phyloP scores from a whole-genome alignment of 2,329 filamentous ascomycete genomes.

The Sporothrix euskadiensis region DNA sequence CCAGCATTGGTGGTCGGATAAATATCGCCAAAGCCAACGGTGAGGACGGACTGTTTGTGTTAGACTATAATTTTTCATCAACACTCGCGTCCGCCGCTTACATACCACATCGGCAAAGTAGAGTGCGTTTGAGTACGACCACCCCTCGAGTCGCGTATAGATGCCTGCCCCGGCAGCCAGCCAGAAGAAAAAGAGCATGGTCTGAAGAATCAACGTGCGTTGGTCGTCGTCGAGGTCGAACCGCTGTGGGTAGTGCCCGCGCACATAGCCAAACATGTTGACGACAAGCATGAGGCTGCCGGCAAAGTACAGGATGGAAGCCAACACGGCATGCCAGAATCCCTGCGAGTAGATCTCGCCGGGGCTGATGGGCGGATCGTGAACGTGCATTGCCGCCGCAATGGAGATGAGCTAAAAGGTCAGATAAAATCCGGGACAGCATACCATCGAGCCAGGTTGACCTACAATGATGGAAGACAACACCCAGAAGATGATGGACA shows the following conservation, averaged over 20 bases:
- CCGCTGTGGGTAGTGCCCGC: slow-evolving; percentile 67
- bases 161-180: slow-evolving; percentile 63
- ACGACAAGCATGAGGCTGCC: slow-evolving; percentile 64
- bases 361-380: slow-evolving; percentile 48
- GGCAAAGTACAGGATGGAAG: slow-evolving; percentile 62
- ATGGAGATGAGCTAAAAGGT: slow-evolving; percentile 55
- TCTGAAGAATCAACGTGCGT: slow-evolving; percentile 68
- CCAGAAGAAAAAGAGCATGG: slow-evolving; percentile 70
- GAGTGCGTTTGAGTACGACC: slow-evolving; percentile 60
- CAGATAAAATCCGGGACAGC: neutral
- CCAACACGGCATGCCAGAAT: slow-evolving; percentile 69
- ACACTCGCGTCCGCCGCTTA: neutral
- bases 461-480: slow-evolving; percentile 57
- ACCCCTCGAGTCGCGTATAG: slow-evolving; percentile 59
- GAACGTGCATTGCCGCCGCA: slow-evolving; percentile 57
- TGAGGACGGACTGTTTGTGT: slow-evolving; percentile 48
- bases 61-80: neutral
- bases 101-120: slow-evolving; percentile 61
- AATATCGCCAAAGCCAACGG: slow-evolving; percentile 64
- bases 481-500: slow-evolving; percentile 68
- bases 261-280: slow-evolving; percentile 69
- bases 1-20: slow-evolving; percentile 53
- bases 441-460: neutral
- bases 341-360: slow-evolving; percentile 63
- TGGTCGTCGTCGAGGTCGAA: slow-evolving; percentile 67